Base-by-base conservation (phyloP, 1,284 basidiomycete species). In the Malassezia sp. region DNA sequence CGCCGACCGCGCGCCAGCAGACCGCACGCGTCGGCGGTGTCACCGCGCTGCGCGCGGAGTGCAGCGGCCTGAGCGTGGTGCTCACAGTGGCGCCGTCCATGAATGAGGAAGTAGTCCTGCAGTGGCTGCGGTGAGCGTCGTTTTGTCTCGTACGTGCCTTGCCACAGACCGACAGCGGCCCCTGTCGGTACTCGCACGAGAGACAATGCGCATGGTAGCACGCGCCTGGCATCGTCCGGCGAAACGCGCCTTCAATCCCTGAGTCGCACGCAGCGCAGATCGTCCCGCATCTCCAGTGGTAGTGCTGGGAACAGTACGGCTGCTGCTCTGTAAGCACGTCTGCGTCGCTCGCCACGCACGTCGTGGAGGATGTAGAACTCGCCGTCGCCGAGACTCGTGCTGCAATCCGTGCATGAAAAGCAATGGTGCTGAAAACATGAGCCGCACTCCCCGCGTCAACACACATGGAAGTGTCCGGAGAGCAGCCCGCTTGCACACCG, bases 191-290 rank as follows among this genome's bases (percentile, higher is more conserved):
- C 7, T 14, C 23, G 23, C 47, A 49, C 4, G 26, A 24, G 23
- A 49, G 30, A 22, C 47, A 49, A 9, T 30, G 12, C 4, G 15
- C 11, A 20, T 49, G 47, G 17, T 44, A 44, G 17, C 37, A 38
- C 5, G 15, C 22, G 21, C n/a, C n/a, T 14, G 38, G 21, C 3
- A n/a, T 28, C 15, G 35, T 21, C 20, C 28, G 20, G 6, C 36
- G 36, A 28, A 38, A 49, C 5, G 33, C 17, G 17, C 47, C 41
- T 2, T 42, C 40, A 12, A 49, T 38, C 21, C 47, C 47, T n/a
- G 12, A 3, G 3, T 35, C 29, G 20, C 47, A 49, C 5, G 9
- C 23, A 4, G 29, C 10, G 23, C 47, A 49, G 14, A 34, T n/a
- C 4, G 36, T 33, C 4, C 39, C 35, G 17, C 30, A 38, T 9